Base-by-base conservation (phyloP, 1,284 basidiomycete species). In the Microbotryum intermedium region DNA sequence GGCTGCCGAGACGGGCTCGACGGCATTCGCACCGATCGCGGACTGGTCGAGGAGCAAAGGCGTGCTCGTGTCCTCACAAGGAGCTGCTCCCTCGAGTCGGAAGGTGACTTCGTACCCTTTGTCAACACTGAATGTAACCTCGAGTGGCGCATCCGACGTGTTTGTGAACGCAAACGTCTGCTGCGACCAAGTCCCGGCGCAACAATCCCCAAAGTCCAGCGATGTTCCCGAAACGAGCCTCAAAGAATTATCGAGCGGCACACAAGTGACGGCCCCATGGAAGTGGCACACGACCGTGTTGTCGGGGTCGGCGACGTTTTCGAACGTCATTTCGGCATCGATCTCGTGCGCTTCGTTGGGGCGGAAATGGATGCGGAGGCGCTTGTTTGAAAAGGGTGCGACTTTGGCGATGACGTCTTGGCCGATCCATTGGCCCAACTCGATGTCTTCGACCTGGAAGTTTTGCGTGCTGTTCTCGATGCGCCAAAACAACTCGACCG, bases 191-290 rank as follows among this genome's bases (percentile, higher is more conserved):
- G 75, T 70, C 1, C 78, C 77, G 50, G 78, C 77, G 30, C 73
- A 72, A 53, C 77, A 76, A 61, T 77, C 74, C 13, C 78, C 78
- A 69, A 79, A 79, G 70, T 79, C 77, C 44, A 79, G 67, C 6
- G 71, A 70, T 9, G 73, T 71, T 9, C 77, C 78, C n/a, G 74
- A 76, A 8, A 76, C 67, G 25, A 79, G 71, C 45, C 73, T 72
- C 30, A 79, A 66, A 3, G 75, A 73, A 46, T 76, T 74, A 57
- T 79, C 76, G 16, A 68, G 65, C 11, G 72, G 70, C 10, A 64
- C 70, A 1, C 68, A 60, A 18, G 67, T 59, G n/a, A 69, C 68
- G 25, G 72, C 71, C 0, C 73, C 75, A 13, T 72, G 65, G 0
- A 72, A 72, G 44, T 68, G 69, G 42, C 72, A 71, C 13, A 70